phyloP scores from a whole-genome alignment of 768 basidiomycete genomes.

The Inosperma sp. region DNA sequence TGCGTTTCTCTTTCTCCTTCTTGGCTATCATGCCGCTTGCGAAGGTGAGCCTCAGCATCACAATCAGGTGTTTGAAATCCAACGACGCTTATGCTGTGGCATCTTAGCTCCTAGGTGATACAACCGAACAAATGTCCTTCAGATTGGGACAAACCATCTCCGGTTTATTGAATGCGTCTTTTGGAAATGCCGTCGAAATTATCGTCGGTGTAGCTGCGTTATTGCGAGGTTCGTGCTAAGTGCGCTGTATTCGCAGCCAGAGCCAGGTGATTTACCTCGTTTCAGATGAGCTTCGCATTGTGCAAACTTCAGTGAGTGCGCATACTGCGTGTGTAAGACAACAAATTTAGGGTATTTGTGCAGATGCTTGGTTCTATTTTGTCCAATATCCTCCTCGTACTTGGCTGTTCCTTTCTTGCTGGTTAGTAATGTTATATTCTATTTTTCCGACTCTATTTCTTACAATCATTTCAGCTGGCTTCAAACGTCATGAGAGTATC shows the following conservation, averaged over 20 bases:
- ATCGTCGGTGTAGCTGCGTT: conserved; percentile 87
- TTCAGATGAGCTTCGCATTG: conserved; percentile 83
- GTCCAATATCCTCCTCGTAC: conserved; percentile 84
- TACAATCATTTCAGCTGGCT: conserved; percentile 49
- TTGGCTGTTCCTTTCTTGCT: conserved; percentile 88
- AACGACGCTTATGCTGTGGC: conserved; percentile 6
- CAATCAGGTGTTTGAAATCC: not conserved
- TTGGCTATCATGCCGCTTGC: conserved; percentile 85
- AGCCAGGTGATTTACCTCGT: too few relatives aligned
- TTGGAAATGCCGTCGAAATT: conserved; percentile 83
- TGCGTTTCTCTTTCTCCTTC: conserved; percentile 74
- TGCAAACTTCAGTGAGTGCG: conserved; percentile 75
- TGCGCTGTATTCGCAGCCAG: too few relatives aligned
- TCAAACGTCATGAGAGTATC: conserved; percentile 56
- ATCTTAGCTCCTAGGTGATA: conserved; percentile 65
- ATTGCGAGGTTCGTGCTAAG: conserved; percentile 50
- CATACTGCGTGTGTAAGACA: not conserved
- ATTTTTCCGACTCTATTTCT: not conserved
- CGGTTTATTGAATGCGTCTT: conserved; percentile 81
- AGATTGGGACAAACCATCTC: conserved; percentile 82
- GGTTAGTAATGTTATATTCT: conserved; percentile 47
- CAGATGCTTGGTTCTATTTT: conserved; percentile 89
- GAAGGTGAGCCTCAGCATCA: conserved; percentile 46
- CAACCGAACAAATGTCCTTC: conserved; percentile 76
- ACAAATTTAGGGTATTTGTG: not conserved